Base-by-base conservation (phyloP, 352 stramenopile species). In the Phytophthora sojae region DNA sequence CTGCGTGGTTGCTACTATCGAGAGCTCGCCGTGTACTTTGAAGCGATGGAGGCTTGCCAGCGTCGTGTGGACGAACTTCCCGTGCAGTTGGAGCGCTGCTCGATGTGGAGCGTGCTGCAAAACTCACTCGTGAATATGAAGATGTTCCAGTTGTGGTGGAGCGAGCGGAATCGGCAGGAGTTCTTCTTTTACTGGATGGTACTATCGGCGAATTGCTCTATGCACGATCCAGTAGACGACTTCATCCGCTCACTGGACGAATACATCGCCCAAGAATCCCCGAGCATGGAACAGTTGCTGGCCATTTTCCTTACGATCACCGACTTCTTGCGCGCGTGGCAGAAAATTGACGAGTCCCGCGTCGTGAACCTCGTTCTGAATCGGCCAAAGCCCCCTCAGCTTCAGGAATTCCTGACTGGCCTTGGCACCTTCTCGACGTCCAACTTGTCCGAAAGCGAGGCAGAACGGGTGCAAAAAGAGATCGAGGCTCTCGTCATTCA, bases 111-210 rank as follows among this genome's bases (percentile, higher is more conserved):
- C 15, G 76, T 86, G 11, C 77, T 96, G 9, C 86, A 94, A 58
- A 82, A 57, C 19, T 67, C 80, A 21, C 82, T 96, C 6, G 86
- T 94, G n/a, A 88, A 95, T 57, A 93, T 96, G 62, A 88, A 89
- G 61, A 94, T 95, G 87, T 96, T 94, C 58, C 89, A 92, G 61
- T 72, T 94, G 29, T 96, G 89, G 89, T 94, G 89, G 89, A 78
- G 70, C 61, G 83, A 87, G 61, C 83, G 86, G 56, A 96, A 96
- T 63, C 83, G 87, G 6, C 83, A 94, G 57, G 86, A 93, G 47
- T 90, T 92, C 67, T 90, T 94, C 57, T 84, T 81, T 17, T 92
- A 94, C 63, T 96, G 88, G 88, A 85, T 83, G 60, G 84, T 90
- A 25, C 55, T 94, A 42, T 82, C 85, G 14, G 63, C 71, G 14